Evolutionary conservation across 2,329 filamentous ascomycete genomes (phyloP), one percentile per base, ranked within the genome.

Genomic region (Colletotrichum brevisporum): DNA sequence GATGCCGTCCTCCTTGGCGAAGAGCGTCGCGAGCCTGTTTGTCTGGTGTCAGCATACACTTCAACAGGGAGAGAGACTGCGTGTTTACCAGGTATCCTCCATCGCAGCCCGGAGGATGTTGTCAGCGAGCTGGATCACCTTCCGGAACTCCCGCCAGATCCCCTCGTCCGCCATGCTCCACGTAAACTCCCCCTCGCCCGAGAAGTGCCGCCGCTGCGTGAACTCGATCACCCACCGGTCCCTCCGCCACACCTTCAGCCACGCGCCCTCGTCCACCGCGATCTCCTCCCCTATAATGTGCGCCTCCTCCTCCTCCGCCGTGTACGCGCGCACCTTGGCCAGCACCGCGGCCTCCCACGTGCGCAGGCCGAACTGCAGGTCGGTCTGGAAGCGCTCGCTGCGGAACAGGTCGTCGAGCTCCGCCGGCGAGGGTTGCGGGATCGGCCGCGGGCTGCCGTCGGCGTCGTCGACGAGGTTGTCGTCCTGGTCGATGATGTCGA

Each of bases 281-380:
- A 72, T 13, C 0, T 21, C 26, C n/a, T 61, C 39, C 9, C 36
- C 53, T 10, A 4, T 15, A 4, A 53, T n/a, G 10, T n/a, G 16
- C 3, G 13, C 13, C 6, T 13, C 31, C 51, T 55, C 55, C 1
- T 53, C 43, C 4, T 8, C 15, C 6, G 36, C 53, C 6, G 51
- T 27, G 18, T 67, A 69, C 1, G n/a, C 41, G 5, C 52, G 18
- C 6, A 43, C 26, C 9, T 59, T 50, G 0, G 67, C 58, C 1
- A 73, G 47, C 1, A 66, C 10, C 2, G 58, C 53, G 6, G 70
- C 61, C 24, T 73, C 72, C 56, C 63, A 72, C 5, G 69, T 68
- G 5, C 63, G 53, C 9, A 72, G 10, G 3, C 71, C 71, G 6
- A 15, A 31, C 6, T 64, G n/a, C 3, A 47, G 9, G 10, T 26